Conservation (phyloP, 106 monocot species). For the Dioscorea alata region DNA sequence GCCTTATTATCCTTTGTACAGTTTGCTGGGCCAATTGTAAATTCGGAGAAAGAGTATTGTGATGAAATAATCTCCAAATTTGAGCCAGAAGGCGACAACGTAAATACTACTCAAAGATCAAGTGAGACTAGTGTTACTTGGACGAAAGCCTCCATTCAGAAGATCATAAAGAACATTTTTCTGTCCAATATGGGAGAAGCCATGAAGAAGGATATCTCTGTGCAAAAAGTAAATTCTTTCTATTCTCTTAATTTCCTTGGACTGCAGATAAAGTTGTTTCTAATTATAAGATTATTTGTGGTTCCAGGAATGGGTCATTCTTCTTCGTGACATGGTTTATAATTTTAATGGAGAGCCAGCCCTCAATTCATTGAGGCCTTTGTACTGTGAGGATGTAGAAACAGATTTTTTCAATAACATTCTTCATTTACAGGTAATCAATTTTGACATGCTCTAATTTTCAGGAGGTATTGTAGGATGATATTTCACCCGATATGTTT, state of each 20-base stretch:
- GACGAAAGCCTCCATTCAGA: conserved; percentile 47
- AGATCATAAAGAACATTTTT: conserved; percentile 41
- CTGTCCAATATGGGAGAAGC: conserved; percentile 66
- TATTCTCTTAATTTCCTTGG: neutral
- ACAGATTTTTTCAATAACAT: conserved; percentile 90
- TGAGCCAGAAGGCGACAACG: neutral
- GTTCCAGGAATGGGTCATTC: conserved; percentile 80
- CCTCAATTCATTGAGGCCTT: conserved; percentile 40
- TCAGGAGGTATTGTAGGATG: too few relatives aligned
- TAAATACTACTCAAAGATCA: neutral
- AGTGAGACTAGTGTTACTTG: conserved; percentile 14
- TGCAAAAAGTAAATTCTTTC: conserved; percentile 47
- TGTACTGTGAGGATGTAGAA: conserved; percentile 74
- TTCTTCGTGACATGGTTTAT: conserved; percentile 68
- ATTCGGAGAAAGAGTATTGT: conserved; percentile 7
- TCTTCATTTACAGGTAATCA: conserved; percentile 77
- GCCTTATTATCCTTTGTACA: conserved; percentile 58
- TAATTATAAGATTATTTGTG: conserved; percentile 9
- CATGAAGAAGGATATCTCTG: conserved; percentile 63
- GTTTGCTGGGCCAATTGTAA: conserved; percentile 43
- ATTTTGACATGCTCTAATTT: neutral
- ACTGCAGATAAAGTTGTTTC: neutral
- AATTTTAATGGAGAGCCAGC: conserved; percentile 46
- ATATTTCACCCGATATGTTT: neutral
- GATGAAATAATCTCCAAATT: conserved; percentile 2